phyloP scores from a whole-genome alignment of 2,329 filamentous ascomycete species.

The Chalara sp. region DNA sequence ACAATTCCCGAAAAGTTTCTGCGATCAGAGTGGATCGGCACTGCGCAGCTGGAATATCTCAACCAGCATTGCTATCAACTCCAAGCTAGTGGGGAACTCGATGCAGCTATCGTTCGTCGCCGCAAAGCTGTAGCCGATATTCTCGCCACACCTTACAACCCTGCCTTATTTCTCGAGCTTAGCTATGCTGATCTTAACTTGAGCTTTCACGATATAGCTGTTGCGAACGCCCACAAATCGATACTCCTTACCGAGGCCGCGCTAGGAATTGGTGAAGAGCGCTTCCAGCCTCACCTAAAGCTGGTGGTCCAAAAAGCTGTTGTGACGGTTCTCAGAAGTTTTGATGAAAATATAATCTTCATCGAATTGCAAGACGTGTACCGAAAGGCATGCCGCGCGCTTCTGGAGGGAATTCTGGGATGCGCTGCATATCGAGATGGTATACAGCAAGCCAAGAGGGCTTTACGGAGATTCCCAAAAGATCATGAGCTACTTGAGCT shows the following conservation, averaged over 20 bases:
- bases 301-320: conserved; percentile 5
- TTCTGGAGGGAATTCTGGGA: conserved; percentile 11
- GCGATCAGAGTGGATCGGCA: conserved; percentile 18
- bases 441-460: conserved; percentile 9
- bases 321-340: not conserved
- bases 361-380: conserved; percentile 12
- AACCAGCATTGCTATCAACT: not conserved
- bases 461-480: conserved; percentile 11
- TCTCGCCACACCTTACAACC: conserved; percentile 14
- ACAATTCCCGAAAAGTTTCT: conserved; percentile 1
- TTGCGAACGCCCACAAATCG: conserved; percentile 12
- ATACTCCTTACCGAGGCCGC: conserved; percentile 16
- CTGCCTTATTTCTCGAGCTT: conserved; percentile 11
- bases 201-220: conserved; percentile 19
- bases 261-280: conserved; percentile 1
- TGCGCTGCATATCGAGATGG: conserved; percentile 21
- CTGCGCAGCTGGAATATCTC: conserved; percentile 8
- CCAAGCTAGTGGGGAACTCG: conserved; percentile 11
- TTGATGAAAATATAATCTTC: conserved; percentile 4
- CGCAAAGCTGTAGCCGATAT: not conserved
- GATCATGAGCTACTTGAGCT: conserved; percentile 10
- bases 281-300: not conserved
- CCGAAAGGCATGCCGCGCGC: conserved; percentile 7
- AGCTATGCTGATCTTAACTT: conserved; percentile 9
- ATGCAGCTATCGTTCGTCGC: not conserved